phyloP scores from a whole-genome alignment of 2,329 filamentous ascomycete species.

The Sporothrix pallida region DNA sequence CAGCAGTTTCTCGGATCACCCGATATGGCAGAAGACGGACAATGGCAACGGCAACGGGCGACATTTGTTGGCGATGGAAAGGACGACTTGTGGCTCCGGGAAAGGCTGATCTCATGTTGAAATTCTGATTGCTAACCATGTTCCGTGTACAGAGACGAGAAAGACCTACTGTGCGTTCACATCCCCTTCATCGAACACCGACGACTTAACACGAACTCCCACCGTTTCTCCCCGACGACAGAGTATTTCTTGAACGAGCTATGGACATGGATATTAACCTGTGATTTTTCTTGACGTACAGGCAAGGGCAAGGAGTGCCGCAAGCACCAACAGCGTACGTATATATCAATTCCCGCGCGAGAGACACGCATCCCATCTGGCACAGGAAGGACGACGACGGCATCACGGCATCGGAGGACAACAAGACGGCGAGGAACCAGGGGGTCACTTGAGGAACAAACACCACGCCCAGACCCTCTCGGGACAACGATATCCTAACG shows the following conservation, averaged over 20 bases:
- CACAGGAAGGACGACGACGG: background rate
- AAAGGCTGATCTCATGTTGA: background rate
- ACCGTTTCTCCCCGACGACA: slow-evolving; percentile 7
- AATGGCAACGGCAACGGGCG: background rate
- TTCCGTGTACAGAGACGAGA: slow-evolving; percentile 38
- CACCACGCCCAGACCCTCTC: background rate
- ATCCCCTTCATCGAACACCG: background rate
- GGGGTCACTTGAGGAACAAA: background rate
- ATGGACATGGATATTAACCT: slow-evolving; percentile 33
- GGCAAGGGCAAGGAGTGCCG: slow-evolving; percentile 76
- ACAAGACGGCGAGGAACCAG: background rate
- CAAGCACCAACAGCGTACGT: slow-evolving; percentile 67
- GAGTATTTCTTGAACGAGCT: background rate
- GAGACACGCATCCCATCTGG: slow-evolving; percentile 11
- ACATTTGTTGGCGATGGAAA: background rate
- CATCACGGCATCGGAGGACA: background rate
- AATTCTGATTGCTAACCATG: slow-evolving; percentile 33
- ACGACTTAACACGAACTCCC: background rate
- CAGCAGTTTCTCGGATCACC: background rate
- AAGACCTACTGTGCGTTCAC: slow-evolving; percentile 40
- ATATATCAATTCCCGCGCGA: background rate
- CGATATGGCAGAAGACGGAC: background rate
- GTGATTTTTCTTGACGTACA: slow-evolving; percentile 56
- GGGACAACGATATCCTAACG: background rate
- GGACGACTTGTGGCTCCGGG: background rate